A percentile compares a stretch with the other conserved stretches of the same genome.
These are phyloP conservation scores for Blepharisma stoltei DNA, from an alignment of 73 alveolate genomes.

Conservation along the genomic window DNA sequence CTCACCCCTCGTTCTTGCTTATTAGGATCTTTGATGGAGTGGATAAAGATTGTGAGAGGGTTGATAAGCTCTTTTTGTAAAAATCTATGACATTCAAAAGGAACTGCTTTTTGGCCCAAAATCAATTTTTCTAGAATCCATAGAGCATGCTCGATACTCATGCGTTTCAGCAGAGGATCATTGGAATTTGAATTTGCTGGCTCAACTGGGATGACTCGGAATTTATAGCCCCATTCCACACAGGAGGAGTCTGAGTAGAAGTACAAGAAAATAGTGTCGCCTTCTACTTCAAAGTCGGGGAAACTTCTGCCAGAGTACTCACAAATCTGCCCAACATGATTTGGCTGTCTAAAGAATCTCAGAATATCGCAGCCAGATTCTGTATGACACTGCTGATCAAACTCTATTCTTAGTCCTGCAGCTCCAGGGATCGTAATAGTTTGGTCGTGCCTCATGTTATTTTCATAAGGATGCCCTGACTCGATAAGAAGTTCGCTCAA, in stretches of 20 bases:
- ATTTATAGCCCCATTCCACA: slow-evolving; percentile 36
- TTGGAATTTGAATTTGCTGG: slow-evolving; percentile 17
- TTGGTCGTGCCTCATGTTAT: slow-evolving; percentile 33
- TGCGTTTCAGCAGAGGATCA: slow-evolving; percentile 26
- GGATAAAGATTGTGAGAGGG: not conserved
- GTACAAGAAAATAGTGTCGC: slow-evolving; percentile 19
- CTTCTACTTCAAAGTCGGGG: slow-evolving; percentile 36
- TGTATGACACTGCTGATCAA: slow-evolving; percentile 28
- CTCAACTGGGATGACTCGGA: slow-evolving; percentile 28
- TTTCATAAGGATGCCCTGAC: slow-evolving; percentile 30
- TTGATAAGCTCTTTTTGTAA: not conserved
- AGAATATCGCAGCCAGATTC: slow-evolving; percentile 27
- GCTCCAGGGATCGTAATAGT: slow-evolving; percentile 31
- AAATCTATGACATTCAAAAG: not conserved
- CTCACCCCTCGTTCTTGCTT: slow-evolving; percentile 15
- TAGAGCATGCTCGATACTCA: slow-evolving; percentile 28
- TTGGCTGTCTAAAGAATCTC: slow-evolving; percentile 23
- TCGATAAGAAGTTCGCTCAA: slow-evolving; percentile 17
- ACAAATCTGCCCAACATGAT: slow-evolving; percentile 10
- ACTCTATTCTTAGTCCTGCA: slow-evolving; percentile 20
- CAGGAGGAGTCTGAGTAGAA: slow-evolving; percentile 29
- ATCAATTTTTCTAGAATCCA: slow-evolving; percentile 26
- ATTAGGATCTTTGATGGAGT: slow-evolving; percentile 14
- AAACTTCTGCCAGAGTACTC: slow-evolving; percentile 31
- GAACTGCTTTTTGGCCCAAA: slow-evolving; percentile 28